Evolutionary conservation across 257 asterid species (phyloP).

Genomic region (Solanum okadae): DNA sequence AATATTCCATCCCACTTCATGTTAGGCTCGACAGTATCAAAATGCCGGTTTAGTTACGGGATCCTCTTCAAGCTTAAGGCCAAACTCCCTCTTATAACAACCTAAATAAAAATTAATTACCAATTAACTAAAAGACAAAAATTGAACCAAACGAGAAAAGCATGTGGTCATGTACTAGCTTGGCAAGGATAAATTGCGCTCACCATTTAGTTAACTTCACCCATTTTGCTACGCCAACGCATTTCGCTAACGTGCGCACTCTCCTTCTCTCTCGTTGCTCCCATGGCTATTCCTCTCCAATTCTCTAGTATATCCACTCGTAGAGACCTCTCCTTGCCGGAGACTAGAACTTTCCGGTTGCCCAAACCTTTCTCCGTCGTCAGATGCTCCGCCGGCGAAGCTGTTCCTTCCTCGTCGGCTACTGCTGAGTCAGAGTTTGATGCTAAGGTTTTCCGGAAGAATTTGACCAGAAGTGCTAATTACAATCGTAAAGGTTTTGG

Average conservation of each 20-base stretch:
- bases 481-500: constrained; percentile 94
- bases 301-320: constrained; percentile 45
- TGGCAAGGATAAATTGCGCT: background rate
- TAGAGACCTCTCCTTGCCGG: constrained; percentile 48
- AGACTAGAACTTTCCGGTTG: constrained; percentile 30
- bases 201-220: too few relatives aligned
- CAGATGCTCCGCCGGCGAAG: constrained; percentile 60
- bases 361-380: constrained; percentile 43
- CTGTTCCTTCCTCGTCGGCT: constrained; percentile 32
- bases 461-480: constrained; percentile 82
- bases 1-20: background rate
- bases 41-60: background rate
- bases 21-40: background rate
- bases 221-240: background rate
- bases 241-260: constrained; percentile 24
- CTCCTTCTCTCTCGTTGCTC: background rate
- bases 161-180: background rate
- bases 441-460: constrained; percentile 69
- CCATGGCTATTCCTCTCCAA: constrained; percentile 73
- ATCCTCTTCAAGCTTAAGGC: background rate
- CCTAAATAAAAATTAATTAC: background rate
- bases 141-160: background rate
- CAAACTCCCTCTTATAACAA: background rate
- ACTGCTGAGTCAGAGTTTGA: constrained; percentile 50
- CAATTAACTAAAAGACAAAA: background rate